Conservation (phyloP, 768 basidiomycete species). For the Cystoderma amianthinum region DNA sequence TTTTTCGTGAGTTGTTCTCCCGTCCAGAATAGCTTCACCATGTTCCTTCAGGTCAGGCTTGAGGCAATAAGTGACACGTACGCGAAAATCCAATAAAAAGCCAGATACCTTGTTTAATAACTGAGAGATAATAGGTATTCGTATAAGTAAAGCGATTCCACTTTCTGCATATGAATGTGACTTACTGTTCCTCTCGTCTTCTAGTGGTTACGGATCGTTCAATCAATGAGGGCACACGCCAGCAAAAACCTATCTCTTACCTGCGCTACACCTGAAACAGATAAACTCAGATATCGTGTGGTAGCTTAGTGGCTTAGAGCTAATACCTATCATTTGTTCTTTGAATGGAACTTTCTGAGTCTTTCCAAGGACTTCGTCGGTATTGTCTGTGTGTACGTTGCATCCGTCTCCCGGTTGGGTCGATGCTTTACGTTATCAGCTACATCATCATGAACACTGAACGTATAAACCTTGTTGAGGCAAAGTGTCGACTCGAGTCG, state of each 20-base stretch:
- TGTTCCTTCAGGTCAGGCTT: slow-evolving; percentile 42
- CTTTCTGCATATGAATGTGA: no score
- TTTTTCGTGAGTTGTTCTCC: slow-evolving; percentile 31
- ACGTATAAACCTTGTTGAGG: slow-evolving; percentile 30
- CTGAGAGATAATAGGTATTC: slow-evolving; percentile 12
- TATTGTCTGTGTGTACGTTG: slow-evolving; percentile 15
- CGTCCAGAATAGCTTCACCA: slow-evolving; percentile 46
- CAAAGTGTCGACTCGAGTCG: slow-evolving; percentile 17
- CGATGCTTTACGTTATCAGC: slow-evolving; percentile 17
- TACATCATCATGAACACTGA: background rate
- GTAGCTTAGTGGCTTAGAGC: no score
- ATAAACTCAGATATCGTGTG: no score
- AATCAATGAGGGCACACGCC: background rate
- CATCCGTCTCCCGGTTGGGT: slow-evolving; percentile 25
- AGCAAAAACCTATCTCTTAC: slow-evolving; percentile 1
- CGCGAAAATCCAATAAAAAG: background rate
- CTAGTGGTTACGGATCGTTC: background rate
- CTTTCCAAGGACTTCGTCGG: slow-evolving; percentile 9
- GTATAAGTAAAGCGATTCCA: no score
- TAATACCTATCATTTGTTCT: slow-evolving; percentile 51
- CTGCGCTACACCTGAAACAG: slow-evolving; percentile 4
- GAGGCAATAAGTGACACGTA: background rate
- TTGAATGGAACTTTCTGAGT: slow-evolving; percentile 47
- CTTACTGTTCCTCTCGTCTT: slow-evolving; percentile 39
- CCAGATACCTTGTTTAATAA: slow-evolving; percentile 23